These are phyloP conservation scores for Globisporangium perplexum DNA, from an alignment of 352 stramenopile genomes.

Conservation along the genomic window DNA sequence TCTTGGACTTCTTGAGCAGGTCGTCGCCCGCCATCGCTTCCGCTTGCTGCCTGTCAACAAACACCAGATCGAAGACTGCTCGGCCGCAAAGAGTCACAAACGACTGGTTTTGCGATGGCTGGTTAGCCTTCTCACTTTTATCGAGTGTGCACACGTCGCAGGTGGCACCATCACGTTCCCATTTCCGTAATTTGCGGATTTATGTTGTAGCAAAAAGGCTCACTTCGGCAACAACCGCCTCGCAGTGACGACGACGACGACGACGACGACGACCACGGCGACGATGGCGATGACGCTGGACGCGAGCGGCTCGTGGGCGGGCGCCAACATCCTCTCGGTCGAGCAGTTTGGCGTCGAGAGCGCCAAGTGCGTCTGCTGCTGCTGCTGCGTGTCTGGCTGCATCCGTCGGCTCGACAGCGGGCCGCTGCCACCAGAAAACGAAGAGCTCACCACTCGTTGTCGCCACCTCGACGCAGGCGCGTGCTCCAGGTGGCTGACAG, in stretches of 20 bases:
- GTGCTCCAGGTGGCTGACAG: slow-evolving; percentile 72
- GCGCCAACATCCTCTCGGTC: slow-evolving; percentile 74
- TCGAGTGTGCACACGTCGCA: no score
- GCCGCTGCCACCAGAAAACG: not conserved
- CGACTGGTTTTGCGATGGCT: not conserved
- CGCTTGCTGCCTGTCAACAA: not conserved
- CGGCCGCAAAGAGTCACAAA: slow-evolving; percentile 6
- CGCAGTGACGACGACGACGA: no score
- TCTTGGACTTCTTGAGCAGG: slow-evolving; percentile 53
- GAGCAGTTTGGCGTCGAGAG: slow-evolving; percentile 74
- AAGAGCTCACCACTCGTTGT: not conserved
- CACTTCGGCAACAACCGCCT: not conserved
- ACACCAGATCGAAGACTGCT: not conserved
- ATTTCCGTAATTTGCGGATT: no score
- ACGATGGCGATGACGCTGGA: slow-evolving; percentile 35
- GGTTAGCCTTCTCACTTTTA: no score
- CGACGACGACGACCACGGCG: slow-evolving; percentile 2
- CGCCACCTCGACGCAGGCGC: slow-evolving; percentile 31
- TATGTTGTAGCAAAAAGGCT: no score
- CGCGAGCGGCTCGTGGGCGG: slow-evolving; percentile 50
- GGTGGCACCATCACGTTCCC: no score
- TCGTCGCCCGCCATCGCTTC: slow-evolving; percentile 53
- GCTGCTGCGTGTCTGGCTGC: no score
- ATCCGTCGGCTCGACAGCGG: no score
- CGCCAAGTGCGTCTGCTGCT: slow-evolving; percentile 41